These are phyloP conservation scores for Penicillium silybi DNA, from an alignment of 495 filamentous ascomycete species.

Conservation along the genomic window DNA sequence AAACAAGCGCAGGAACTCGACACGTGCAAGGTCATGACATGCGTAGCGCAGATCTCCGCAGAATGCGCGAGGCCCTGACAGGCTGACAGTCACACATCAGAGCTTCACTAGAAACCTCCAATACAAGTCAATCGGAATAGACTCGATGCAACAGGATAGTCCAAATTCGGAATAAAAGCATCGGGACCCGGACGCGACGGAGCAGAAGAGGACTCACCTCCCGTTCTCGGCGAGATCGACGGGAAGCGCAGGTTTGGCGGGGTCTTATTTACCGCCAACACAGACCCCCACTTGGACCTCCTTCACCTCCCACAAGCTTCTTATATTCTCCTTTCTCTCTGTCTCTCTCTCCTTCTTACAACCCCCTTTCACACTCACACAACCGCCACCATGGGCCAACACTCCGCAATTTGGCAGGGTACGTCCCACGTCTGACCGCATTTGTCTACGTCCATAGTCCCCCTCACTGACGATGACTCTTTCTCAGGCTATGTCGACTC, in stretches of 20 bases:
- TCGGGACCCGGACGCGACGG: no score
- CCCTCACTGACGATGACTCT: constrained; percentile 14
- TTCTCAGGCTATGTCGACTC: constrained; percentile 62
- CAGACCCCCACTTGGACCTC: constrained; percentile 25
- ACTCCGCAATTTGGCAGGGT: constrained; percentile 57
- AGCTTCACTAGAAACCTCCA: no score
- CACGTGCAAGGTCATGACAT: background rate
- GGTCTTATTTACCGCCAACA: constrained; percentile 32
- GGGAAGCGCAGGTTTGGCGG: constrained; percentile 17
- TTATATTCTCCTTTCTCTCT: constrained; percentile 3
- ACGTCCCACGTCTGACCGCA: constrained; percentile 17
- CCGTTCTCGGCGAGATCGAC: constrained; percentile 11
- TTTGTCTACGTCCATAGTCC: constrained; percentile 4
- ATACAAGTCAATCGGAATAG: background rate
- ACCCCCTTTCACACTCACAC: constrained; percentile 6
- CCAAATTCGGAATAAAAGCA: background rate
- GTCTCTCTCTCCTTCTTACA: constrained; percentile 14
- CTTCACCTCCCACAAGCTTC: constrained; percentile 23
- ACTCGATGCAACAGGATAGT: background rate
- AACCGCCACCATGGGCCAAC: constrained; percentile 34
- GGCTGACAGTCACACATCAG: background rate
- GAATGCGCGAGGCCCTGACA: background rate
- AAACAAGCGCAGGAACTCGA: background rate
- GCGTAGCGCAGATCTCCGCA: background rate
- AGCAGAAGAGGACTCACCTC: background rate